Evolutionary conservation across 495 filamentous ascomycete species (phyloP).

Genomic region (Melanomma pulvis-pyrius): DNA sequence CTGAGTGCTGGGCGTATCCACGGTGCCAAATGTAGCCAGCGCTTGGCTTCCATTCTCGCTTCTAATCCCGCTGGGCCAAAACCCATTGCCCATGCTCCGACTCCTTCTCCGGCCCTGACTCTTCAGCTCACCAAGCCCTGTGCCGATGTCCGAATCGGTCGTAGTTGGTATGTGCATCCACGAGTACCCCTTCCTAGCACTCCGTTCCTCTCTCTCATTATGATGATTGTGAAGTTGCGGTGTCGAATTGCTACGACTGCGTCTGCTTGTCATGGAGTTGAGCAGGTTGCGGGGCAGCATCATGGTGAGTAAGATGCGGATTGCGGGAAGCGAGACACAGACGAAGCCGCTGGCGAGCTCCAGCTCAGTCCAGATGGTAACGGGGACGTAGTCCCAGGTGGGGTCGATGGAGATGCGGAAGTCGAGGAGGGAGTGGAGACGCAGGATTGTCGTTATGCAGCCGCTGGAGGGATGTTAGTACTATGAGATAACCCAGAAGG

Average conservation of each 20-base stretch:
- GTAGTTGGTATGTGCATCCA: not conserved
- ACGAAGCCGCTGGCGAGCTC: slow-evolving; percentile 19
- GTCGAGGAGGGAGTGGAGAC: slow-evolving; percentile 12
- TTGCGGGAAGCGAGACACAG: slow-evolving; percentile 15
- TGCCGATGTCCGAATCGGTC: not conserved
- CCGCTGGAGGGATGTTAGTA: not conserved
- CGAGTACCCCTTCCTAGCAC: not conserved
- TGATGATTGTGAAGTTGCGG: not conserved
- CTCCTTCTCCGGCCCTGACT: too few species aligned
- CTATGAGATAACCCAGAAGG: not conserved
- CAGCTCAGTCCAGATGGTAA: slow-evolving; percentile 18
- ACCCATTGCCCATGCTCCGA: too few species aligned
- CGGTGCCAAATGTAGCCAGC: not conserved
- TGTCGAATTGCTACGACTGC: not conserved
- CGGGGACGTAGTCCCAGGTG: slow-evolving; percentile 26
- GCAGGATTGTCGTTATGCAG: slow-evolving; percentile 21
- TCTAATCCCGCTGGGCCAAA: too few species aligned
- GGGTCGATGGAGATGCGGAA: slow-evolving; percentile 23
- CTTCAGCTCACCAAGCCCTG: not conserved
- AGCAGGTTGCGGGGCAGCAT: not conserved
- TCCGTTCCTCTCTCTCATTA: not conserved
- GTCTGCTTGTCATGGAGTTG: not conserved
- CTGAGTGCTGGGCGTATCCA: too few species aligned
- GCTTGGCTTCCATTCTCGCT: not conserved
- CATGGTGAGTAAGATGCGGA: slow-evolving; percentile 11